Conservation (phyloP, 305 asterid species). For the Lippia alba region DNA sequence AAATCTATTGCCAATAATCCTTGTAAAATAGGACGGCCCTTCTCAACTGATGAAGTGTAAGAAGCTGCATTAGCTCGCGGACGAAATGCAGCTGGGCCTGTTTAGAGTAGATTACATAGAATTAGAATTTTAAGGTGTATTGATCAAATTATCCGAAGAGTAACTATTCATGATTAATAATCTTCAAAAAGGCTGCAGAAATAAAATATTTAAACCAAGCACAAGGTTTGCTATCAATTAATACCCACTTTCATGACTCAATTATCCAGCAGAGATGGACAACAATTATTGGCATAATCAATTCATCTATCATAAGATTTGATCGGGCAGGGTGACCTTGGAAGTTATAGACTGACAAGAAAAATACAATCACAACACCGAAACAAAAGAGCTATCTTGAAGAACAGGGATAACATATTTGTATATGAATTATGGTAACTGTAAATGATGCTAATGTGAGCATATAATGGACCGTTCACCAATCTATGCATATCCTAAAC, state of each 20-base stretch:
- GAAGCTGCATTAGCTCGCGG: slow-evolving; percentile 87
- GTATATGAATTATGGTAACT: not conserved
- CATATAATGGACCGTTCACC: slow-evolving; percentile 15
- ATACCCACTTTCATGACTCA: slow-evolving; percentile 20
- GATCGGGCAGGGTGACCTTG: not conserved
- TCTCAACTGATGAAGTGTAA: slow-evolving; percentile 79
- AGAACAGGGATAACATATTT: slow-evolving; percentile 1
- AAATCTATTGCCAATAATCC: slow-evolving; percentile 96
- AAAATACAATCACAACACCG: slow-evolving; percentile 9
- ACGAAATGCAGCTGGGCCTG: slow-evolving; percentile 99
- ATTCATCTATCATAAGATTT: slow-evolving; percentile 16
- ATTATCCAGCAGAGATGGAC: slow-evolving; percentile 25
- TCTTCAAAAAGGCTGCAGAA: slow-evolving; percentile 20
- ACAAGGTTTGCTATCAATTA: slow-evolving; percentile 28
- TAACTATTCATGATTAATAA: slow-evolving; percentile 28
- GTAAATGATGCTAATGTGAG: slow-evolving; percentile 17
- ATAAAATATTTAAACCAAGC: slow-evolving; percentile 22
- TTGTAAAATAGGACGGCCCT: slow-evolving; percentile 95
- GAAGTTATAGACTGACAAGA: slow-evolving; percentile 5
- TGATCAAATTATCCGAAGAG: slow-evolving; percentile 26
- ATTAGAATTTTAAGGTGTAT: slow-evolving; percentile 27
- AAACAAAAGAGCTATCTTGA: slow-evolving; percentile 13
- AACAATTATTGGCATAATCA: slow-evolving; percentile 21
- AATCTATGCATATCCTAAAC: not conserved
- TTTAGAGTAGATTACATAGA: slow-evolving; percentile 32